Conservation (phyloP, 2,329 filamentous ascomycete species). For the Aspergillus sp. region DNA sequence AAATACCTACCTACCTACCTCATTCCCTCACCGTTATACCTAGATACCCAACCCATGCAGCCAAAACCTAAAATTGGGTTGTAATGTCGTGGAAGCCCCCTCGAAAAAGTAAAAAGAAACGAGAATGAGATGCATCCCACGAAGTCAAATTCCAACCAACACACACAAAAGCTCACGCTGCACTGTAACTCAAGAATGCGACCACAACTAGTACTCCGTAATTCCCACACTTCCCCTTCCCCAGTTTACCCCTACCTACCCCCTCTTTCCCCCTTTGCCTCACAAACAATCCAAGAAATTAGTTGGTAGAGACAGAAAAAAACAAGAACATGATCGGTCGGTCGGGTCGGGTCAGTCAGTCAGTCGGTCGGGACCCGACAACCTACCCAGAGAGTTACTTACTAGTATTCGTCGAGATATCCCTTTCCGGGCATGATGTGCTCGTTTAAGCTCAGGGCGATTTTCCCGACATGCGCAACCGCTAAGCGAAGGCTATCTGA, state of each 20-base stretch:
- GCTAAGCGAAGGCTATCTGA: slow-evolving; percentile 4
- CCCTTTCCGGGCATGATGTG: slow-evolving; percentile 2
- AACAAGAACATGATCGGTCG: no score
- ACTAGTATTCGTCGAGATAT: slow-evolving; percentile 1
- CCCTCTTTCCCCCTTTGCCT: neutral
- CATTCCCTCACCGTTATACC: no score
- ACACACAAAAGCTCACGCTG: neutral
- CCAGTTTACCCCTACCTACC: neutral
- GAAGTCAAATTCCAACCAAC: neutral
- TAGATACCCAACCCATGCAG: no score
- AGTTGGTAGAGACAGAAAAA: no score
- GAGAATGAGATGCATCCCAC: neutral
- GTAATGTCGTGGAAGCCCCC: slow-evolving; percentile 4
- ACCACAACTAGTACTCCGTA: neutral
- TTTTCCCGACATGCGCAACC: slow-evolving; percentile 4
- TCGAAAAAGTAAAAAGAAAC: slow-evolving; percentile 2
- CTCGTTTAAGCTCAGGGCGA: slow-evolving; percentile 7
- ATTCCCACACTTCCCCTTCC: neutral
- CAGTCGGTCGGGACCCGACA: no score
- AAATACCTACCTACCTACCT: no score
- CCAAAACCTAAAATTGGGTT: no score
- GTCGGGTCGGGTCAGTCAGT: no score
- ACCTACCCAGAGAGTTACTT: no score
- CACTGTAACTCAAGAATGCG: slow-evolving; percentile 2
- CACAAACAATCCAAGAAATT: no score